phyloP scores from a whole-genome alignment of 2,329 filamentous ascomycete species.

The Colletotrichum orchidophilum region DNA sequence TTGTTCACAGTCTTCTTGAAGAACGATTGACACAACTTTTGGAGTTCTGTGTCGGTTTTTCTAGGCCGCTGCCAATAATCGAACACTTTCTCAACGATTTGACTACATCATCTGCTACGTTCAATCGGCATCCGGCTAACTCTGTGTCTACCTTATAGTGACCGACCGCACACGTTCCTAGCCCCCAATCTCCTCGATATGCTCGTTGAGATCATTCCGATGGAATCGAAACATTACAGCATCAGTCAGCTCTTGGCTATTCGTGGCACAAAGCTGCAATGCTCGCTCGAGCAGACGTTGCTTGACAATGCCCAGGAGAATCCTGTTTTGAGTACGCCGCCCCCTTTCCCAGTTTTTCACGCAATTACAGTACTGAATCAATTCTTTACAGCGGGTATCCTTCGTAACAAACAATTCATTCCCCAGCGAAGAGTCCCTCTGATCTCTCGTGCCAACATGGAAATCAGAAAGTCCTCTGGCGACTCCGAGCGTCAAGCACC shows the following conservation, averaged over 20 bases:
- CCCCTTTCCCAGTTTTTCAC: background rate
- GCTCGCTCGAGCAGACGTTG: slow-evolving; percentile 13
- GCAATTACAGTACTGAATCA: background rate
- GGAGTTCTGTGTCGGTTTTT: background rate
- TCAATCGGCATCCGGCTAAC: background rate
- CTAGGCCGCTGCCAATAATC: too few relatives aligned
- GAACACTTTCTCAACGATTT: background rate
- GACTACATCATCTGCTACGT: background rate
- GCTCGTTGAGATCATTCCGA: background rate
- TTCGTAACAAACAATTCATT: slow-evolving; percentile 11
- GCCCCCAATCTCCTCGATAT: background rate
- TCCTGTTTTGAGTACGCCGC: background rate
- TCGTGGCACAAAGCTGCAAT: slow-evolving; percentile 14
- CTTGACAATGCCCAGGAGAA: slow-evolving; percentile 17
- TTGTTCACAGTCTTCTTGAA: background rate
- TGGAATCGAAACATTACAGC: slow-evolving; percentile 25
- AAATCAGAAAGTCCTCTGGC: slow-evolving; percentile 24
- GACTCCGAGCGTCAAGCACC: background rate
- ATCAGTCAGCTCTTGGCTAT: slow-evolving; percentile 24
- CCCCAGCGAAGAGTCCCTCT: slow-evolving; percentile 13
- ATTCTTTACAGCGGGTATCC: slow-evolving; percentile 21
- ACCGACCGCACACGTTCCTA: background rate
- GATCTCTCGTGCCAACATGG: slow-evolving; percentile 12
- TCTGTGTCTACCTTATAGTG: background rate
- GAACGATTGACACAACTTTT: background rate